phyloP scores from a whole-genome alignment of 306 rosid genomes.

The Quercus agrifolia region DNA sequence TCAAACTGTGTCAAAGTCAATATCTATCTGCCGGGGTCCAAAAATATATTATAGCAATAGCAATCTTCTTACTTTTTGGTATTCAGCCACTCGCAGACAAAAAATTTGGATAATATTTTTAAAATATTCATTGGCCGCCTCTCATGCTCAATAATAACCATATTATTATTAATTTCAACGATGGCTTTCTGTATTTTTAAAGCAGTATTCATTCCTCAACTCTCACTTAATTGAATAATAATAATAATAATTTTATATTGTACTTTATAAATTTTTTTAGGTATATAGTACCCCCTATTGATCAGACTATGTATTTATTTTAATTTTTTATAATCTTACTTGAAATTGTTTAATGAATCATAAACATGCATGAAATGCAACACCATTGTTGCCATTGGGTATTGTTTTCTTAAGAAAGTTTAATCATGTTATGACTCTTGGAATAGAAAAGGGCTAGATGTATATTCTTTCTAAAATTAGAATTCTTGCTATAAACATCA shows the following conservation, averaged over 20 bases:
- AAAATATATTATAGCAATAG: neutral
- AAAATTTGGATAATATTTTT: slow-evolving; percentile 21
- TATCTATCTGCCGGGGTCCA: slow-evolving; percentile 43
- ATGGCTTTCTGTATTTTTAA: neutral
- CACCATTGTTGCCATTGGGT: neutral
- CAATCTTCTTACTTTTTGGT: slow-evolving; percentile 21
- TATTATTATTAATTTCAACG: neutral
- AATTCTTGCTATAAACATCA: too few species aligned
- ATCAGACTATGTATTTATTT: too few species aligned
- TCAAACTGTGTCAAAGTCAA: slow-evolving; percentile 49
- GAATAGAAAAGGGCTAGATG: neutral
- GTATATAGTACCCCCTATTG: too few species aligned
- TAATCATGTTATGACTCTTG: neutral
- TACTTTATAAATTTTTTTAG: too few species aligned
- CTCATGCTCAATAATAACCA: neutral
- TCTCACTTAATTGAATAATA: too few species aligned
- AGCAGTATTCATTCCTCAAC: too few species aligned
- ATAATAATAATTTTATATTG: too few species aligned
- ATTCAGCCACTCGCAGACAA: slow-evolving; percentile 42
- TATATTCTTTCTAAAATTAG: neutral
- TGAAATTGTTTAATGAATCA: neutral
- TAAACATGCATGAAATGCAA: neutral
- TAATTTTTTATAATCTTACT: neutral
- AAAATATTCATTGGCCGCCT: slow-evolving; percentile 12
- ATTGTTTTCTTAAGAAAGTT: neutral